phyloP scores from a whole-genome alignment of 2,329 filamentous ascomycete species.

The Aspergillus awamori region DNA sequence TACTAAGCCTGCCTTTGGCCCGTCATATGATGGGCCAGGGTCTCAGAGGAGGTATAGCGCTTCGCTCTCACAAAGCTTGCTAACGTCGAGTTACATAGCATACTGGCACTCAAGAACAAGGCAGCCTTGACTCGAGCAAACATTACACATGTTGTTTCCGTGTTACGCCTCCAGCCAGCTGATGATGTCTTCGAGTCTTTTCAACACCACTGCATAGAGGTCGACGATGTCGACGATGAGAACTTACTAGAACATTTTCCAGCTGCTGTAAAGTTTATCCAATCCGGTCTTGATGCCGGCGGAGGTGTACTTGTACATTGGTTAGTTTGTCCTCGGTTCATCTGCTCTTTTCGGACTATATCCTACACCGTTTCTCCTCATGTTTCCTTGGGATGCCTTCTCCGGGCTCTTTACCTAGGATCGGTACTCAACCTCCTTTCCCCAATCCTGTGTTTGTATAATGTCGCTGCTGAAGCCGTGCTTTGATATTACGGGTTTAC shows the following conservation, averaged over 20 bases:
- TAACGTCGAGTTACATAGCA: slow-evolving; percentile 55
- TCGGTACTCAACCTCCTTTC: neutral
- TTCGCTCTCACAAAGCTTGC: neutral
- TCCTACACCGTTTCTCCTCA: too few species aligned
- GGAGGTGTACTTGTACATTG: slow-evolving; percentile 69
- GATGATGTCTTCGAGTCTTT: slow-evolving; percentile 63
- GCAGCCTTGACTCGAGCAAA: slow-evolving; percentile 69
- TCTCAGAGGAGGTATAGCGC: neutral
- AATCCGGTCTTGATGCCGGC: slow-evolving; percentile 67
- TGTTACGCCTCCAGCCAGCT: slow-evolving; percentile 65
- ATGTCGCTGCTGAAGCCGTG: neutral
- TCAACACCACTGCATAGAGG: slow-evolving; percentile 75
- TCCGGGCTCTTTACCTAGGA: neutral
- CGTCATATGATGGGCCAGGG: neutral
- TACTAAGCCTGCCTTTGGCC: slow-evolving; percentile 6
- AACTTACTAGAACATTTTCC: slow-evolving; percentile 83
- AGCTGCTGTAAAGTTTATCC: slow-evolving; percentile 78
- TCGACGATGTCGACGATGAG: slow-evolving; percentile 89
- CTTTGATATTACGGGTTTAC: neutral
- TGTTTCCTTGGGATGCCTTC: neutral
- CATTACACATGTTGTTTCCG: slow-evolving; percentile 90
- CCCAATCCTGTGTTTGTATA: neutral
- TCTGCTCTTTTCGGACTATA: neutral
- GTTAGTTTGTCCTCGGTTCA: slow-evolving; percentile 51
- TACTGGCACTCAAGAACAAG: slow-evolving; percentile 76